Percentiles rank a stretch among this genome's conserved stretches.
Conservation (phyloP, 192 early-diverging fungal genomes). For the Spizellomyces sp. region DNA sequence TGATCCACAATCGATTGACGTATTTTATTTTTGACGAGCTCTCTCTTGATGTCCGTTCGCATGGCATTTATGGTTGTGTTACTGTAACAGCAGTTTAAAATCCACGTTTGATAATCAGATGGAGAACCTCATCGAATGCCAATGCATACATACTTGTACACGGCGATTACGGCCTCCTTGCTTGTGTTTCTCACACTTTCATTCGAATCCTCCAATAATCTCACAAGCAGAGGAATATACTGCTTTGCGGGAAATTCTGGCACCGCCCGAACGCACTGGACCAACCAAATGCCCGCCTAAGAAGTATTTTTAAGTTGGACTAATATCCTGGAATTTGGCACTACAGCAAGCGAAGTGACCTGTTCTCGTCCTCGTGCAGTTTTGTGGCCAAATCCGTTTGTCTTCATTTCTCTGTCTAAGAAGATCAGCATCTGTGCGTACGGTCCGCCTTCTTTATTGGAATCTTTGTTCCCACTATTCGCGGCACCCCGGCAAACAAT, state of each 20-base stretch:
- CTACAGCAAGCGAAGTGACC: not conserved
- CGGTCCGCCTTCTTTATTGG: not conserved
- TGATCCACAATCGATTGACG: slow-evolving; percentile 31
- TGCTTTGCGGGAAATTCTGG: slow-evolving; percentile 6
- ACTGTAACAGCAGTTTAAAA: not conserved
- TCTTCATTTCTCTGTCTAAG: slow-evolving; percentile 10
- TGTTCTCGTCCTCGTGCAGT: slow-evolving; percentile 9
- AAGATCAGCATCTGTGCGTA: not conserved
- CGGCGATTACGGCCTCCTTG: slow-evolving; percentile 9
- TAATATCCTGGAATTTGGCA: not conserved
- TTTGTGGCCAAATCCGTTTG: slow-evolving; percentile 13
- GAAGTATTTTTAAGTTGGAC: too few relatives aligned
- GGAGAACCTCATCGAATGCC: not conserved
- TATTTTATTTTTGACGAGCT: slow-evolving; percentile 29
- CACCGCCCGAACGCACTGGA: not conserved
- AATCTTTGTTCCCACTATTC: not conserved
- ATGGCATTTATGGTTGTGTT: not conserved
- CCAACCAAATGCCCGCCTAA: not conserved
- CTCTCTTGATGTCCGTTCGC: slow-evolving; percentile 20
- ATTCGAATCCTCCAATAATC: slow-evolving; percentile 26
- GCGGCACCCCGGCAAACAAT: not conserved
- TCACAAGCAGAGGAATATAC: slow-evolving; percentile 19
- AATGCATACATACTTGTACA: slow-evolving; percentile 13
- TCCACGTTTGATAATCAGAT: not conserved
- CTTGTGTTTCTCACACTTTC: slow-evolving; percentile 17